phyloP scores from a whole-genome alignment of 148 eudicot species.

The Rhododendron griersonianum region DNA sequence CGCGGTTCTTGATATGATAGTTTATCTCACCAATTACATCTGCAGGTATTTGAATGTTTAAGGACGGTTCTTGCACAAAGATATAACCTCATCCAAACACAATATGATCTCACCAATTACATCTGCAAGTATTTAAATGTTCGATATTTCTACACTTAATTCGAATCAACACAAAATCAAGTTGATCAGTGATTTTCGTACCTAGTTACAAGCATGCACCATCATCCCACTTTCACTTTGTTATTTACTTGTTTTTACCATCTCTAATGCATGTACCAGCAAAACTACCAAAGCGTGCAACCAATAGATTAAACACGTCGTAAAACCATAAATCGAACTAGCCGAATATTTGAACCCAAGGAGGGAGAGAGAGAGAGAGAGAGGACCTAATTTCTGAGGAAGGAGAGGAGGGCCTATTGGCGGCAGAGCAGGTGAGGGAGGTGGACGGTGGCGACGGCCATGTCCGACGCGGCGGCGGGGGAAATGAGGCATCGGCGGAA shows the following conservation, averaged over 20 bases:
- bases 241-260: background rate
- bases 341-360: background rate
- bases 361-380: background rate
- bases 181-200: background rate
- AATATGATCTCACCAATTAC: background rate
- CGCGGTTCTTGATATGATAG: background rate
- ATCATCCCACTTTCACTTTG: too few species aligned
- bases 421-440: constrained; percentile 47
- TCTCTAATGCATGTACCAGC: background rate
- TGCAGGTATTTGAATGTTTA: background rate
- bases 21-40: background rate
- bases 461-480: background rate
- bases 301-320: background rate
- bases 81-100: background rate
- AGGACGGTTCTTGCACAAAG: background rate
- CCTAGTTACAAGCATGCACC: background rate
- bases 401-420: background rate
- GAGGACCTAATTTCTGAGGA: constrained; percentile 15
- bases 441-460: constrained; percentile 6
- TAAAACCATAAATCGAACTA: background rate
- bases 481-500: background rate
- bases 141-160: background rate
- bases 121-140: background rate
- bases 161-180: background rate
- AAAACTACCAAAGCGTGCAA: background rate